Evolutionary conservation across 2,329 filamentous ascomycete genomes (phyloP), one percentile per base, ranked within the genome.

Genomic region (Alternaria metachromatica): DNA sequence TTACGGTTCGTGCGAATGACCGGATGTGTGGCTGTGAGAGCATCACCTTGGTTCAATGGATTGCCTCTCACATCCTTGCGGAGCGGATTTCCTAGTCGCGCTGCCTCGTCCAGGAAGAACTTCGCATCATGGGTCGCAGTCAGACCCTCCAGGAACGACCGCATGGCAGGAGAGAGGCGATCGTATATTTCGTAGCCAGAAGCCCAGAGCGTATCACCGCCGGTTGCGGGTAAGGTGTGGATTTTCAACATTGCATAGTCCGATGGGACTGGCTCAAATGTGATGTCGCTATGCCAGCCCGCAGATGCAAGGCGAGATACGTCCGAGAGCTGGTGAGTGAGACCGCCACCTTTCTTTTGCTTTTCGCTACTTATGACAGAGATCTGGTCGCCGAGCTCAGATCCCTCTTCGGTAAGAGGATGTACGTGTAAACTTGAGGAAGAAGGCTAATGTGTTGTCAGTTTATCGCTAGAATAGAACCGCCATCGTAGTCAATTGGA

Each of bases 1-100:
- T 66, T 67, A 75, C 73, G 88, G 66, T 90, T 89, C 7, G 88
- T 90, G n/a, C 87, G 83, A 3, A 89, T 81, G 2, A 89, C 82
- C 0, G 87, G 87, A 69, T 89, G 87, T 0, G 84, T 77, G 0
- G 87, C 83, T 15, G 78, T 80, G 23, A 89, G 77, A 0, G 82
- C 78, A 5, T 76, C 76, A 6, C 87, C 88, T 3, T 85, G 76
- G 72, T 90, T 90, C 68, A 85, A 79, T 0, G 87, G 85, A 2
- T 84, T 80, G 3, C 87, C 87, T 45, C 75, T 55, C n/a, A 72
- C 58, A 4, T 63, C 70, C 58, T 73, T 74, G 9, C 76, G 60
- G 20, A 77, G 67, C 11, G 73, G 73, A 30, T 75, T 76, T 9
- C 73, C 73, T 3, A 75, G 51, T 12, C 73, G 57, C 21, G 67